Conservation (phyloP, 2,329 filamentous ascomycete genomes). For the Trichoderma lentiforme region DNA sequence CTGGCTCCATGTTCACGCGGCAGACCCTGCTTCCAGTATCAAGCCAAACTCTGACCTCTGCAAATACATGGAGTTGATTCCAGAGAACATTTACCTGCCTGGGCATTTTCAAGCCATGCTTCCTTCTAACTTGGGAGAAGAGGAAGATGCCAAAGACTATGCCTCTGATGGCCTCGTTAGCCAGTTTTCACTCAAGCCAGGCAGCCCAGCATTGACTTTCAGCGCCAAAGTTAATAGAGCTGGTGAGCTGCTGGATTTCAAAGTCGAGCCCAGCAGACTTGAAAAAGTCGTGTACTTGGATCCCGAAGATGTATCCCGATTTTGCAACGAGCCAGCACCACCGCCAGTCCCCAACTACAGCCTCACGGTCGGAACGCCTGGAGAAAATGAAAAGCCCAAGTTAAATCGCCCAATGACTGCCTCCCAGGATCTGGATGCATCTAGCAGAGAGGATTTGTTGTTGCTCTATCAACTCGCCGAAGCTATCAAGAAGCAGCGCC, state of each 20-base stretch:
- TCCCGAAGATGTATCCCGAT: conserved; percentile 45
- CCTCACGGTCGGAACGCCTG: conserved; percentile 31
- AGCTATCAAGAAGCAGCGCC: conserved; percentile 41
- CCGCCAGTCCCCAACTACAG: conserved; percentile 24
- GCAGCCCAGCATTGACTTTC: conserved; percentile 57
- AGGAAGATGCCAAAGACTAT: conserved; percentile 29
- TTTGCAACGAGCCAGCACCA: conserved; percentile 38
- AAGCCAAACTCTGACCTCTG: conserved; percentile 55
- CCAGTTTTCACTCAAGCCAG: conserved; percentile 52
- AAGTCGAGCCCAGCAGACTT: conserved; percentile 53
- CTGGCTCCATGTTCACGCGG: conserved; percentile 77
- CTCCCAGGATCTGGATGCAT: conserved; percentile 40
- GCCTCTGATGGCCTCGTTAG: conserved; percentile 42
- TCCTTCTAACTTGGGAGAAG: conserved; percentile 34
- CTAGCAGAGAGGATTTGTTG: conserved; percentile 45
- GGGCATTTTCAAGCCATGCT: conserved; percentile 60
- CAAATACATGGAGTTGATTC: conserved; percentile 58
- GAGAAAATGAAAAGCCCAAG: conserved; percentile 11
- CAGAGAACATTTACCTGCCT: conserved; percentile 58
- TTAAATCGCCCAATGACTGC: conserved; percentile 44
- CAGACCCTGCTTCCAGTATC: conserved; percentile 73
- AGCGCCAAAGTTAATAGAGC: conserved; percentile 54
- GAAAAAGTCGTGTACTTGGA: conserved; percentile 56
- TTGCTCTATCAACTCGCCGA: conserved; percentile 47
- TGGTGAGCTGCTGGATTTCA: conserved; percentile 53